phyloP scores from a whole-genome alignment of 306 rosid species.

The Ormosia emarginata region DNA sequence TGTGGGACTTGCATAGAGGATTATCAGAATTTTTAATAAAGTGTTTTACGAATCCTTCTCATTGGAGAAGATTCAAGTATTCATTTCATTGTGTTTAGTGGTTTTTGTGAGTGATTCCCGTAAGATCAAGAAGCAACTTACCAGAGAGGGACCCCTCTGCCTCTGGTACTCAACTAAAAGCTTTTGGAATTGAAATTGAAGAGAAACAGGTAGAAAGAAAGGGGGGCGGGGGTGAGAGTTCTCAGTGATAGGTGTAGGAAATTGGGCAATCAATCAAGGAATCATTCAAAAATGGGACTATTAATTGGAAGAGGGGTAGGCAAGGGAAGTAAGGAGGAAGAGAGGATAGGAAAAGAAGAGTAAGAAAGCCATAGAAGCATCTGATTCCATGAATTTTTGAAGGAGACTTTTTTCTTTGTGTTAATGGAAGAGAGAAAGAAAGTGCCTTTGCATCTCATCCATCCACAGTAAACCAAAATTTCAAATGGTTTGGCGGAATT shows the following conservation, averaged over 20 bases:
- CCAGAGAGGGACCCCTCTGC: conserved; percentile 21
- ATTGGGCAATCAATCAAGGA: conserved; percentile 3
- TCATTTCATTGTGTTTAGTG: too few relatives aligned
- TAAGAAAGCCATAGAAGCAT: conserved; percentile 50
- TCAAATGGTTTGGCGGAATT: conserved; percentile 48
- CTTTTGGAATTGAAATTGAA: neutral
- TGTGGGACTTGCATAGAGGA: too few relatives aligned
- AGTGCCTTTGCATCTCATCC: conserved; percentile 53
- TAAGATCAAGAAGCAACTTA: too few relatives aligned
- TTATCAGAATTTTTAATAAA: too few relatives aligned
- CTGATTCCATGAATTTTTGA: conserved; percentile 52
- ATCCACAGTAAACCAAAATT: conserved; percentile 43
- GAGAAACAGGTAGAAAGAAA: neutral
- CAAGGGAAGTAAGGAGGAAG: conserved; percentile 13
- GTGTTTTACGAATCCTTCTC: too few relatives aligned
- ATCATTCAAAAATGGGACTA: conserved; percentile 13
- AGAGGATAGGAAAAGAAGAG: conserved; percentile 29
- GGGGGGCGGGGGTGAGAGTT: neutral
- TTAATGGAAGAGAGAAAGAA: conserved; percentile 34
- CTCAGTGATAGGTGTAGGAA: neutral
- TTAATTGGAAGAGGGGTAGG: neutral
- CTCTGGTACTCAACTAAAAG: neutral
- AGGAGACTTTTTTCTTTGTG: conserved; percentile 15
- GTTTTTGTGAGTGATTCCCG: too few relatives aligned
- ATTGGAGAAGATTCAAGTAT: too few relatives aligned